A percentile compares a stretch with the other conserved stretches of the same genome.
phyloP scores from a whole-genome alignment of 2,329 filamentous ascomycete genomes.

The Hymenotorrendiella dingleyae region DNA sequence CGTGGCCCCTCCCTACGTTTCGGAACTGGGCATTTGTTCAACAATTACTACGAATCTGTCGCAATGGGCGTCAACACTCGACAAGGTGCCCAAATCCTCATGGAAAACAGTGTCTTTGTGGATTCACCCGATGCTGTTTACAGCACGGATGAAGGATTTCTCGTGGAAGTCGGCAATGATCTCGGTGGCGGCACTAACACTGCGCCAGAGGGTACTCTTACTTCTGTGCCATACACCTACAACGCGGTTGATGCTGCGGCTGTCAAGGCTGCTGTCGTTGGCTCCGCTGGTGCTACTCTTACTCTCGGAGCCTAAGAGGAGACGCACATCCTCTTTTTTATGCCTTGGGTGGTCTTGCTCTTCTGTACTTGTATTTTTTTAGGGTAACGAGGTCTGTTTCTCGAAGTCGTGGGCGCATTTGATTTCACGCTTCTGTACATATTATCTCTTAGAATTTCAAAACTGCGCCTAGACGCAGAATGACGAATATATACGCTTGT shows the following conservation, averaged over 20 bases:
- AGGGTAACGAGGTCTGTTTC: no score
- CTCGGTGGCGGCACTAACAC: constrained; percentile 42
- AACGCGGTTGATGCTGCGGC: constrained; percentile 42
- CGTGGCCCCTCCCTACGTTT: constrained; percentile 59
- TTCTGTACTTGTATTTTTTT: no score
- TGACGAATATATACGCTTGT: no score
- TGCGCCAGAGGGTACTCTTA: constrained; percentile 46
- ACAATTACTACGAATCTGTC: constrained; percentile 42
- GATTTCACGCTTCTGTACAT: no score
- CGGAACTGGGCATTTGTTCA: constrained; percentile 58
- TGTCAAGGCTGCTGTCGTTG: constrained; percentile 36
- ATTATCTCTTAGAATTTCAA: no score
- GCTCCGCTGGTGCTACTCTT: constrained; percentile 31
- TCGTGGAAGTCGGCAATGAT: constrained; percentile 39
- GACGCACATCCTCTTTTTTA: no score
- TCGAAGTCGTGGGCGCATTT: no score
- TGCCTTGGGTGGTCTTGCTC: no score
- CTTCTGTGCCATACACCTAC: constrained; percentile 48
- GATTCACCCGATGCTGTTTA: constrained; percentile 38
- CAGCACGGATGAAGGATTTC: constrained; percentile 40
- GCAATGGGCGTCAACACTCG: constrained; percentile 51
- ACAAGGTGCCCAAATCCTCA: constrained; percentile 47
- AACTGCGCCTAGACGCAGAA: no score
- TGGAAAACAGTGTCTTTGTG: constrained; percentile 48
- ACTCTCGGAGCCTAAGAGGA: constrained; percentile 30